These are phyloP conservation scores for Phanerodontia chrysosporium DNA, from an alignment of 768 basidiomycete genomes.

Conservation along the genomic window DNA sequence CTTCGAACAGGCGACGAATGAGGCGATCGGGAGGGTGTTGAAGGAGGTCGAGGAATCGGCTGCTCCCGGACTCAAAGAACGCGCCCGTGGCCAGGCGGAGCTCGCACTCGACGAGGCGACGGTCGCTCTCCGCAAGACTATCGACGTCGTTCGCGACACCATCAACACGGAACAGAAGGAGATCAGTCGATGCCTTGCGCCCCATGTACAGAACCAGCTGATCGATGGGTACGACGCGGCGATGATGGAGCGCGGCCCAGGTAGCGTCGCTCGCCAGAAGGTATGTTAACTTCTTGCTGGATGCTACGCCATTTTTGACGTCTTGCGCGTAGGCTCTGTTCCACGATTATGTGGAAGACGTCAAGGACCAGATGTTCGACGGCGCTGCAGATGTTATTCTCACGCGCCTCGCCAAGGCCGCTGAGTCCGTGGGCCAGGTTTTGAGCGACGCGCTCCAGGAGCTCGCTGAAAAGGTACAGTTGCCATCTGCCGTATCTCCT, in stretches of 20 bases:
- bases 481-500: too few relatives aligned
- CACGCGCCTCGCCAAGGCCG: constrained; percentile 40
- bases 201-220: constrained; percentile 50
- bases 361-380: constrained; percentile 49
- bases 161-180: constrained; percentile 56
- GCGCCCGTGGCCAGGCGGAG: constrained; percentile 46
- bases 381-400: constrained; percentile 49
- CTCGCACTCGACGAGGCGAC: constrained; percentile 48
- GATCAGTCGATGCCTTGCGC: constrained; percentile 51
- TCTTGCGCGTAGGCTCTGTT: constrained; percentile 37
- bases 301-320: too few relatives aligned
- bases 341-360: constrained; percentile 37
- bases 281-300: constrained; percentile 22
- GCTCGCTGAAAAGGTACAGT: constrained; percentile 53
- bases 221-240: constrained; percentile 49
- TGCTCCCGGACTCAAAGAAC: constrained; percentile 48
- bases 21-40: constrained; percentile 40
- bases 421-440: constrained; percentile 46
- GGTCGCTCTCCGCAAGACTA: constrained; percentile 42
- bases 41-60: constrained; percentile 49
- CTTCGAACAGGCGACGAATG: constrained; percentile 37
- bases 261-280: constrained; percentile 60
- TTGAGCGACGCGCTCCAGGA: constrained; percentile 42
- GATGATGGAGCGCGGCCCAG: constrained; percentile 49
- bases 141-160: constrained; percentile 45